Percentiles rank a stretch among this genome's conserved stretches.
Conservation (phyloP, 139 green algal genomes). For the Micromonas pusilla region DNA sequence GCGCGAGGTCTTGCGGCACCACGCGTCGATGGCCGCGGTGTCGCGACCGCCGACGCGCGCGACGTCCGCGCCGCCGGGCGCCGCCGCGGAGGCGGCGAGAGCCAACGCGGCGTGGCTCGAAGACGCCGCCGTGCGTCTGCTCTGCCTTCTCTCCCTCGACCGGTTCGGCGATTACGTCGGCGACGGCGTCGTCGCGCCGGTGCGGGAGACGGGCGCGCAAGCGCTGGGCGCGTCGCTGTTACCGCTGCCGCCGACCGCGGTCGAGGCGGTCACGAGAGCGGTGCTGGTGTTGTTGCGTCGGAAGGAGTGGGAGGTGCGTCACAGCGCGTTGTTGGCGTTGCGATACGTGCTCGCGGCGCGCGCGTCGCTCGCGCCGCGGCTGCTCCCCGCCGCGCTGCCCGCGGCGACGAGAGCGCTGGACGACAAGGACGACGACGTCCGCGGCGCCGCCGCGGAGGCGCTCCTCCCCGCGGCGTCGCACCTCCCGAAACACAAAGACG, state of each 20-base stretch:
- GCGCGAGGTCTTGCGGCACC: constrained; percentile 15
- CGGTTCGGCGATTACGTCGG: constrained; percentile 85
- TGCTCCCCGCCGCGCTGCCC: constrained; percentile 58
- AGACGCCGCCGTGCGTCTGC: constrained; percentile 68
- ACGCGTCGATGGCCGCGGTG: not conserved
- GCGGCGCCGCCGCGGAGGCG: constrained; percentile 80
- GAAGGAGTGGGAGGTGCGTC: constrained; percentile 51
- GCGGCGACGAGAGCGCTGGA: constrained; percentile 51
- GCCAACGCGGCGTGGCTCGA: constrained; percentile 72
- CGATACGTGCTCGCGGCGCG: constrained; percentile 81
- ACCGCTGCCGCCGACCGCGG: constrained; percentile 28
- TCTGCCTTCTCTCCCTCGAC: constrained; percentile 89
- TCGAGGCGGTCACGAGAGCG: constrained; percentile 39
- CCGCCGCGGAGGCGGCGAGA: constrained; percentile 35
- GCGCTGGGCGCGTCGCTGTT: constrained; percentile 65
- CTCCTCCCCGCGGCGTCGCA: constrained; percentile 60
- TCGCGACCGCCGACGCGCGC: not conserved
- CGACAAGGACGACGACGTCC: constrained; percentile 84
- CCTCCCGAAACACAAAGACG: not conserved
- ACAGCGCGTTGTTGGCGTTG: constrained; percentile 73
- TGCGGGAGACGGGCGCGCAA: constrained; percentile 90
- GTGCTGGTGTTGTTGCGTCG: constrained; percentile 34
- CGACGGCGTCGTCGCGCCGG: constrained; percentile 83
- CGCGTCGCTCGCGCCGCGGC: constrained; percentile 10
- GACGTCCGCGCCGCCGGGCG: not conserved